A percentile compares a stretch with the other conserved stretches of the same genome.
These are phyloP conservation scores for Pestalotiopsis sp. DNA, from an alignment of 2,329 filamentous ascomycete genomes.

Conservation along the genomic window DNA sequence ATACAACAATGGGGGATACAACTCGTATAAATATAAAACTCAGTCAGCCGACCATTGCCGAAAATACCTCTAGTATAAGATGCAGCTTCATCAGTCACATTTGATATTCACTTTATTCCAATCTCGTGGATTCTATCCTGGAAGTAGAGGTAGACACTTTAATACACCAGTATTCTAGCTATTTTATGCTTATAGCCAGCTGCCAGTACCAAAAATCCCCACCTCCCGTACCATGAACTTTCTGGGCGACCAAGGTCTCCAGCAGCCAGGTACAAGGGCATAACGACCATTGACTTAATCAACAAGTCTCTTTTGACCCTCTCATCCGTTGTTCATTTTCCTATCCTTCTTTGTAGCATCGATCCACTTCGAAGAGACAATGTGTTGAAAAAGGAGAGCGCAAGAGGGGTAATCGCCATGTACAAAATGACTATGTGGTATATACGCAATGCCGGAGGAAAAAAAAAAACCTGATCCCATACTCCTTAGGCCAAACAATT, in stretches of 20 bases:
- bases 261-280: not conserved
- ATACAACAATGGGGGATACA: too few species aligned
- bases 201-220: too few species aligned
- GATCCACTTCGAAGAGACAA: not conserved
- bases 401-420: slow-evolving; percentile 2
- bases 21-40: too few species aligned
- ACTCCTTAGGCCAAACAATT: not conserved
- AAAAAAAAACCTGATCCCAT: not conserved
- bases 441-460: not conserved
- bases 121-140: too few species aligned
- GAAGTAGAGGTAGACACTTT: too few species aligned
- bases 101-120: too few species aligned
- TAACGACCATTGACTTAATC: not conserved
- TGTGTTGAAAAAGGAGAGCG: not conserved
- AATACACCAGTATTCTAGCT: too few species aligned
- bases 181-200: too few species aligned
- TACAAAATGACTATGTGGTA: slow-evolving; percentile 8
- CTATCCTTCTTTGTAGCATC: not conserved
- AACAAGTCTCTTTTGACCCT: not conserved
- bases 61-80: too few species aligned
- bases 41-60: too few species aligned
- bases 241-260: not conserved
- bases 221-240: not conserved
- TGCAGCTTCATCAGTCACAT: too few species aligned
- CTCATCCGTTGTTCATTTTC: not conserved